Percentiles rank a stretch among this genome's conserved stretches.
Evolutionary conservation across 2,329 filamentous ascomycete genomes (phyloP).

Genomic region (Dryadomyces quercus-mongolicae): DNA sequence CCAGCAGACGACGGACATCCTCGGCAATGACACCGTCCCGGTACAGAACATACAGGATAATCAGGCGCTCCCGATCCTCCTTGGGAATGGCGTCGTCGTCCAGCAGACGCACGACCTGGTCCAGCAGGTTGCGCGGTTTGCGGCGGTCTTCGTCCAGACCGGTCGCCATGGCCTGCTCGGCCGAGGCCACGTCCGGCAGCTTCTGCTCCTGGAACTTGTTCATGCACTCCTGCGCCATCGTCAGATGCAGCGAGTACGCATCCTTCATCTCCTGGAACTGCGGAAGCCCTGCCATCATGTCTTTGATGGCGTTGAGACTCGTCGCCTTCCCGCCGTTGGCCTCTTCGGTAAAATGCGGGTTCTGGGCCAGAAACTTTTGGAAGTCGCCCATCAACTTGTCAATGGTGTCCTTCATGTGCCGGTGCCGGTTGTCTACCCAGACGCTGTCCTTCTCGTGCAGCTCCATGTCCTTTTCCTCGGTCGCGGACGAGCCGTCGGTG

Average conservation of each 20-base stretch:
- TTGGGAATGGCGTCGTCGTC: conserved; percentile 67
- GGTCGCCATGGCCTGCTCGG: conserved; percentile 85
- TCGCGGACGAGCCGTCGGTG: conserved; percentile 58
- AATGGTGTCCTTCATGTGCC: conserved; percentile 96
- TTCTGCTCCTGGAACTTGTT: conserved; percentile 78
- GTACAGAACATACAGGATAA: conserved; percentile 78
- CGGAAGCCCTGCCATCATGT: conserved; percentile 90
- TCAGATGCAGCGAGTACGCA: conserved; percentile 84
- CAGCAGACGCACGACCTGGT: conserved; percentile 74
- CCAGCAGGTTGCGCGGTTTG: conserved; percentile 80
- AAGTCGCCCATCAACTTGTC: conserved; percentile 89
- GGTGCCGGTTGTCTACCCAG: conserved; percentile 89
- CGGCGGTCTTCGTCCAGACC: conserved; percentile 86
- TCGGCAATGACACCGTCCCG: conserved; percentile 73
- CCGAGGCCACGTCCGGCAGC: conserved; percentile 71
- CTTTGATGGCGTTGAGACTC: conserved; percentile 82
- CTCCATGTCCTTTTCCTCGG: conserved; percentile 82
- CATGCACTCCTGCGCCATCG: conserved; percentile 97
- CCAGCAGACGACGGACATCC: conserved; percentile 73
- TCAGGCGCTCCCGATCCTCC: conserved; percentile 69
- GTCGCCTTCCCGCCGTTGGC: conserved; percentile 45
- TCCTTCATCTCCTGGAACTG: conserved; percentile 96
- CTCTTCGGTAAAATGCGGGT: conserved; percentile 80
- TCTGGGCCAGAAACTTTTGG: conserved; percentile 78
- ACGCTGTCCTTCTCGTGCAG: conserved; percentile 84